Percentiles rank a stretch among this genome's conserved stretches.
Evolutionary conservation across 441 rosid genomes (phyloP).

Genomic region (Mallotus japonicus): DNA sequence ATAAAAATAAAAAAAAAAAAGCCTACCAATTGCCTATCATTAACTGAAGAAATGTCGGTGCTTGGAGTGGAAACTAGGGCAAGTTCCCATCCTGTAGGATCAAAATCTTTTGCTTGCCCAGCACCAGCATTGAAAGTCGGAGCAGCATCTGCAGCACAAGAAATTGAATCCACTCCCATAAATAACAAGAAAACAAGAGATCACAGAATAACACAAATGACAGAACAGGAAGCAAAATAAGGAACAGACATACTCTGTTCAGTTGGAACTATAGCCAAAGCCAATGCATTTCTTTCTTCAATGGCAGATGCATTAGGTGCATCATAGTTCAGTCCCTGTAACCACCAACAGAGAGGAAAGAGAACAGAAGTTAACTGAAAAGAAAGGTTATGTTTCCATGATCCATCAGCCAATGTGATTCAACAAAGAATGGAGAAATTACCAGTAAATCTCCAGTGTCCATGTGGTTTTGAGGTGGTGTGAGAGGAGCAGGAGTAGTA

Average conservation of each 20-base stretch:
- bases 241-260: constrained; percentile 46
- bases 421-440: constrained; percentile 21
- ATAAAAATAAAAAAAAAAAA: background rate
- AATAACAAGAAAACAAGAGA: background rate
- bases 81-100: constrained; percentile 96
- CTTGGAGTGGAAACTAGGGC: constrained; percentile 80
- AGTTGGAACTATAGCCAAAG: constrained; percentile 77
- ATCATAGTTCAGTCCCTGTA: constrained; percentile 61
- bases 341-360: constrained; percentile 14
- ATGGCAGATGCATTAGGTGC: constrained; percentile 61
- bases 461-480: constrained; percentile 50
- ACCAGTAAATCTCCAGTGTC: constrained; percentile 87
- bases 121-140: constrained; percentile 50
- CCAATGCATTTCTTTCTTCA: constrained; percentile 86
- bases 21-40: constrained; percentile 85
- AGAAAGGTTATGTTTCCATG: background rate
- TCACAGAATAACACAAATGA: constrained; percentile 4
- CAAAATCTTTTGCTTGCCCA: constrained; percentile 56
- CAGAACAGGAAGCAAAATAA: background rate
- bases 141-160: constrained; percentile 48
- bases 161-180: constrained; percentile 1
- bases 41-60: constrained; percentile 63
- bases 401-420: constrained; percentile 17
- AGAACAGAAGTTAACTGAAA: constrained; percentile 7
- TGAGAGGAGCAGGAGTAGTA: constrained; percentile 42